Evolutionary conservation across 805 yeast species (phyloP), one percentile per base, ranked within the genome.

Genomic region (Lachancea mirantina): DNA sequence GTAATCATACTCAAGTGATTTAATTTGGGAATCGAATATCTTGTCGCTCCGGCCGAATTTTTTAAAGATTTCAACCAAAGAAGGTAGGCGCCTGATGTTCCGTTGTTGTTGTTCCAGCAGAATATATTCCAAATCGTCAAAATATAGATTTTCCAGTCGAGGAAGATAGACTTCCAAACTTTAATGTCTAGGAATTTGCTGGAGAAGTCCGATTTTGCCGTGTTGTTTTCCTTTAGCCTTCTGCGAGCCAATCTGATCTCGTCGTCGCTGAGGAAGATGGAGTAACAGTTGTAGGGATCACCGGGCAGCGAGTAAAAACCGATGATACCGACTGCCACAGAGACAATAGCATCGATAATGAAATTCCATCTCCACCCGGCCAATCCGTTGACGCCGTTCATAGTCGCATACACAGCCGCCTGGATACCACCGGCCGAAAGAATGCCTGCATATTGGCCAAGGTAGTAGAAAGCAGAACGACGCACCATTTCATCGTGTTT

Each of bases 361-460:
- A 76, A 79, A 50, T 76, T 72, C 85, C 85, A 80, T 61, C 77
- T 65, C 85, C 85, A 80, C 8, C 83, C 76, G 6, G 66, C 65
- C 8, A 72, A 57, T 0, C 84, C 84, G 28, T 52, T 47, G 8
- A 50, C 59, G 19, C 79, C 83, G 33, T 65, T 56, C 42, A 79
- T 49, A 23, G 55, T 43, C 14, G 63, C 45, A 36, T 59, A 68
- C 18, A 76, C 65, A 8, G 77, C 71, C 11, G 78, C 72, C 44
- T 77, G 78, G 24, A 79, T 59, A 39, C 75, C 69, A 26, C 83
- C 81, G 1, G 80, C 67, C 10, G 82, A 74, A 36, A 77, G 59
- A 14, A 68, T 57, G 21, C 83, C 87, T 22, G 80, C 58, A 43
- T 68, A 72, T 41, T 76, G 82, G 25, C 84, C 82, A 27, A 70